These are phyloP conservation scores for Straminergon stramineum DNA, from an alignment of 225 moss, liverwort and hornwort species.

Conservation along the genomic window DNA sequence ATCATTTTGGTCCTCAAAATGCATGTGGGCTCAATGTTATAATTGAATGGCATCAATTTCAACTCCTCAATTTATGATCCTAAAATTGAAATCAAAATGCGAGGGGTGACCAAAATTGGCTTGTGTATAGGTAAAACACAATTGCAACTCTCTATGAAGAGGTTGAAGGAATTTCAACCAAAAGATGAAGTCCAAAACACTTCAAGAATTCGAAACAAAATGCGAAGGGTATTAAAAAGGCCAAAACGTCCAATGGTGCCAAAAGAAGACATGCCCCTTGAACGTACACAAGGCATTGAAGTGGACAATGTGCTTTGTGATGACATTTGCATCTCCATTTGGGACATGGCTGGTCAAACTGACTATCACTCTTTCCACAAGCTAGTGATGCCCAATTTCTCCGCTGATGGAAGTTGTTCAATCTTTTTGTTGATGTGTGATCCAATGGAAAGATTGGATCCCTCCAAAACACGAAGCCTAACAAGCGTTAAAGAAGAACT, in stretches of 20 bases:
- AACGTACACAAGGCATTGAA: no score
- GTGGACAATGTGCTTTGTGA: not conserved
- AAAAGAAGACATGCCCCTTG: no score
- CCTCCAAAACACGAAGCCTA: accelerated
- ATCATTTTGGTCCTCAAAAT: no score
- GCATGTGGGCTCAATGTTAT: no score
- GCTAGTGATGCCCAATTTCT: not conserved
- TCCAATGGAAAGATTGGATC: not conserved
- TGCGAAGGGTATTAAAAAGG: no score
- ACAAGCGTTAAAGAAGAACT: accelerated
- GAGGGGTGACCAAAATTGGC: not conserved
- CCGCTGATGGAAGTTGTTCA: not conserved
- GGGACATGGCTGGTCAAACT: no score
- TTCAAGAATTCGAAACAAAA: no score
- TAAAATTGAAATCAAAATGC: no score
- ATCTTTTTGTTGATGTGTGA: not conserved
- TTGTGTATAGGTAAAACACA: not conserved
- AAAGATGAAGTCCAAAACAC: not conserved
- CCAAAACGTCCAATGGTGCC: no score
- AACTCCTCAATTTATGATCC: not conserved
- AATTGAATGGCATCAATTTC: no score
- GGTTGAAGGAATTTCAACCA: not conserved
- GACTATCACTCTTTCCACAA: no score
- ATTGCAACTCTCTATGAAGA: not conserved
- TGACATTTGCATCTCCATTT: not conserved